Percentiles rank a stretch among this genome's conserved stretches.
These are phyloP conservation scores for Tilletia setariae DNA, from an alignment of 1,284 basidiomycete genomes.

Conservation along the genomic window DNA sequence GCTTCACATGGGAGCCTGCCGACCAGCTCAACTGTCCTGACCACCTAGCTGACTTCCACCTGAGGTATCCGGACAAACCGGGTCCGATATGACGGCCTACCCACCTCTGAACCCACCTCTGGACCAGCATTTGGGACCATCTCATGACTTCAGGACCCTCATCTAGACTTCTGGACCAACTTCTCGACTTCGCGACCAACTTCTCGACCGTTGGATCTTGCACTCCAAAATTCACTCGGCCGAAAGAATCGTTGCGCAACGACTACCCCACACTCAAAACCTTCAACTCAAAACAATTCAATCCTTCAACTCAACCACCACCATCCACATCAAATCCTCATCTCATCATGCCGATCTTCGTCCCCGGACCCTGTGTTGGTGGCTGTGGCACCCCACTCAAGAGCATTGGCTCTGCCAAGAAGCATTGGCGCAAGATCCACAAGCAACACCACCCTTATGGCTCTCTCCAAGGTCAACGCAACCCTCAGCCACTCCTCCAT, in stretches of 20 bases:
- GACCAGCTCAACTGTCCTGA: conserved; percentile 6
- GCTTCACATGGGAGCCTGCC: conserved; percentile 10
- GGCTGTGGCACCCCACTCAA: neutral
- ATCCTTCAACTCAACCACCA: conserved; percentile 4
- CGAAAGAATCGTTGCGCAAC: neutral
- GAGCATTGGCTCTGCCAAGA: neutral
- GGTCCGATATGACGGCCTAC: neutral
- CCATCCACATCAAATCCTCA: neutral
- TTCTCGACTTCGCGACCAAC: no score
- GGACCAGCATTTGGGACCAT: neutral
- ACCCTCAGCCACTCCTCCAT: neutral
- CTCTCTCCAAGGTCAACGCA: neutral
- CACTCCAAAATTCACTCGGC: no score
- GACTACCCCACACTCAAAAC: neutral
- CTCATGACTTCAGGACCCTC: neutral
- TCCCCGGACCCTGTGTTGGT: neutral
- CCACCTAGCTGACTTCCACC: conserved; percentile 7
- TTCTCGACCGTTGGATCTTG: no score
- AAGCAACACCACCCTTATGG: neutral
- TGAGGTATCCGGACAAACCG: conserved; percentile 4
- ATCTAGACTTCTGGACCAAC: no score
- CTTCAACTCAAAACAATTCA: neutral
- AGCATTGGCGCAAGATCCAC: neutral
- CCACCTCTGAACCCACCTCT: neutral
- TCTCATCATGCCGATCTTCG: neutral